Base-by-base conservation (phyloP, 2,329 filamentous ascomycete genomes). In the Neonectria sp. region DNA sequence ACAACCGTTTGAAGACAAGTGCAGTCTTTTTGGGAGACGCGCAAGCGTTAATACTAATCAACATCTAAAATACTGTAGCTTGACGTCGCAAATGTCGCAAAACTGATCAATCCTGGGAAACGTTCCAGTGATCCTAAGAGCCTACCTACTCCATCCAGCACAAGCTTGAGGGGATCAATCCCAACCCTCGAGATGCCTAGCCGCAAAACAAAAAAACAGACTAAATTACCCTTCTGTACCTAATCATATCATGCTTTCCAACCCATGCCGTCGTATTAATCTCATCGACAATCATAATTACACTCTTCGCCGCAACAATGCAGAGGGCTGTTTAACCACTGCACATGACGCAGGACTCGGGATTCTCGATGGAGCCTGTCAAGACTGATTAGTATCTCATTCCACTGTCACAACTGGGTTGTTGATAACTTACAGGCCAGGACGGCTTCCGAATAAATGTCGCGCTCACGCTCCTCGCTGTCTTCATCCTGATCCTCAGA, bases 311-410 rank as follows among this genome's bases (percentile, higher is more conserved):
- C 52, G 59, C 62, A 45, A 59, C 48, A 59, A 7, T 37, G 27
- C 24, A 15, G 27, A 55, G 9, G 29, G 43, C 37, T 53, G 24
- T 77, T 82, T 89, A 98, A 86, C 95, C 95, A 83, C 94, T 97
- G 91, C 96, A 99, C 96, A 99, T 98, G 72, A 97, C 81, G 81
- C 96, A 99, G 55, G 92, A 88, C 81, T 99, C 96, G 75, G 92
- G 94, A 86, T 98, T 98, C 80, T 98, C 95, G 81, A 99, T 98
- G 84, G 95, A 98, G 87, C 91, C 91, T 93, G 67, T 76, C 49
- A 59, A 55, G 45, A 31, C 17, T 76, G 74, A 79, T 86, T 77
- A 83, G 77, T n/a, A 57, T 57, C 6, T 40, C 25, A 13, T 25
- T 56, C n/a, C 12, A 8, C 13, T 9, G 17, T 29, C 4, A 5